phyloP scores from a whole-genome alignment of 805 yeast genomes.

The Naumovozyma dairenensis region DNA sequence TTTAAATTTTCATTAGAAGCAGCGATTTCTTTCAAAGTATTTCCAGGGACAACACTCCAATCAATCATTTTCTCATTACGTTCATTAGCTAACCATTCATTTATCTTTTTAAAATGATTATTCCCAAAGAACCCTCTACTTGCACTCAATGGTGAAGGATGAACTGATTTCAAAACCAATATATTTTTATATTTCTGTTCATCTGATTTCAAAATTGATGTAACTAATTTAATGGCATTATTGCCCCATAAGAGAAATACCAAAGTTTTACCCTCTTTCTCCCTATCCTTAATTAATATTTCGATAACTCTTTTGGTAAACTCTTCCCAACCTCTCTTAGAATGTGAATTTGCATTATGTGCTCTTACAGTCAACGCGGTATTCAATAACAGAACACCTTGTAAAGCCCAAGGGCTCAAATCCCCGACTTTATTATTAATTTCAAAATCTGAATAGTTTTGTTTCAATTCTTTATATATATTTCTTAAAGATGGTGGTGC shows the following conservation, averaged over 20 bases:
- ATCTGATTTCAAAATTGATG: constrained; percentile 23
- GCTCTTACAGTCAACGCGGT: constrained; percentile 87
- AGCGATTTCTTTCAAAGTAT: constrained; percentile 15
- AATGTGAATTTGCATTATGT: constrained; percentile 87
- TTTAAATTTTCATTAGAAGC: constrained; percentile 7
- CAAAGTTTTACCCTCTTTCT: constrained; percentile 40
- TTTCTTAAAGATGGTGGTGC: constrained; percentile 85
- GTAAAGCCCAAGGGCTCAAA: constrained; percentile 72
- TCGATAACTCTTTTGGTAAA: constrained; percentile 70
- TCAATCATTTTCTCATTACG: constrained; percentile 41
- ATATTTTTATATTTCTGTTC: constrained; percentile 28
- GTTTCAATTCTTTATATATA: constrained; percentile 69
- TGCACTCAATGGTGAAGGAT: constrained; percentile 94
- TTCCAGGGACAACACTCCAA: constrained; percentile 44
- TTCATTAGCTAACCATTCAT: constrained; percentile 55
- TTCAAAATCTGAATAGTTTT: constrained; percentile 64
- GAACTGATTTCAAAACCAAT: constrained; percentile 62
- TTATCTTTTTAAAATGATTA: constrained; percentile 62
- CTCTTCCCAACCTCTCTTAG: constrained; percentile 84
- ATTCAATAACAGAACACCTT: constrained; percentile 82
- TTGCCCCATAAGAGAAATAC: constrained; percentile 76
- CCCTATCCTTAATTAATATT: constrained; percentile 40
- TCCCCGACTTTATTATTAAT: constrained; percentile 43
- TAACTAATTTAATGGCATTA: constrained; percentile 59
- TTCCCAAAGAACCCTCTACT: constrained; percentile 70